Base-by-base conservation (phyloP, 2,329 filamentous ascomycete species). In the Botrytis pseudocinerea region DNA sequence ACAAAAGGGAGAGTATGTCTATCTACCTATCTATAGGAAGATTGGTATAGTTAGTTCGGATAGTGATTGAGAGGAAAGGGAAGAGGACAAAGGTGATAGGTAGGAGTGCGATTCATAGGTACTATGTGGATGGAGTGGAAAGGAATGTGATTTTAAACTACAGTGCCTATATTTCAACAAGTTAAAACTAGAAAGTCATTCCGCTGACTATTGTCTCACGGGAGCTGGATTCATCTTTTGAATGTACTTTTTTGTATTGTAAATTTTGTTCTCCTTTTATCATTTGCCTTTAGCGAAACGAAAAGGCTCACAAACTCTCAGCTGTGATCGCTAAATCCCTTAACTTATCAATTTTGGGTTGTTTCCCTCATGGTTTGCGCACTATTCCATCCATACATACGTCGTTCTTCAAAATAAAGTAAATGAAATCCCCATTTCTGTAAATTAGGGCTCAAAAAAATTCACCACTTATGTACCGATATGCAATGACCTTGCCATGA, bases 381-480 rank as follows among this genome's bases (percentile, higher is more conserved):
- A 28, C 25, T 54, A 18, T 54, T 54, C 28, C 44, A 65, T 51
- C 28, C 28, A 38, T 65, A 65, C 42, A n/a, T 35, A 48, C 32
- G 32, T 48, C 28, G 51, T 42, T 48, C 65, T n/a, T 62, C 35
- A 25, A 40, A 40, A 62, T 40, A 22, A 62, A 51, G 28, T 40
- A 20, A 5, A 42, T 57, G 48, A 32, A 42, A 68, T 42, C 16
- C 65, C 48, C 48, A 42, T 42, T 51, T 42, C 1, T 68, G 25
- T 57, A 68, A 54, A 54, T 54, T 35, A 40, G 35, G 48, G 48
- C 48, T 68, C 65, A 57, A 42, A 35, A 32, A 25, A 28, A 70
- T 72, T 73, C 70, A 38, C 59, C 48, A 32, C 35, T 40, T 48
- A 20, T 32, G 65, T 68, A 57, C 65, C 16, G 14, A 51, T 57